Base-by-base conservation (phyloP, 2,329 filamentous ascomycete species). In the Phaeosphaeria sp. region DNA sequence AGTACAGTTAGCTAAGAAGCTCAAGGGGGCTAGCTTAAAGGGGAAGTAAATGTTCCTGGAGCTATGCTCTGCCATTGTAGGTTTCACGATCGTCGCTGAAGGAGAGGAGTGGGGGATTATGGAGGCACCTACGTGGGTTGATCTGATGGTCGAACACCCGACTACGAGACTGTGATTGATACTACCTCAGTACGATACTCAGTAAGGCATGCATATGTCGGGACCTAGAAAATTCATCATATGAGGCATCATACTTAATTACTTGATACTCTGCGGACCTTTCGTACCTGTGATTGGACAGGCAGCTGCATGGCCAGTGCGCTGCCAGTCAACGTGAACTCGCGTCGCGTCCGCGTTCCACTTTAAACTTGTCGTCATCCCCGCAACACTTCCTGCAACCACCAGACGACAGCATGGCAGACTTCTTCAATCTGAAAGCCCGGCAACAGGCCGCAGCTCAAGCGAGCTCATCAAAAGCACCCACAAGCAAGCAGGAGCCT, bases 401-500 rank as follows among this genome's bases (percentile, higher is more conserved):
- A 52, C 53, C 21, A 60, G 50, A 52, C 41, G n/a, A 47, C 46
- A 41, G 20, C 55, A 96, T 97, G 90, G 88, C 92, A 50, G 93
- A 87, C 75, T 99, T 99, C 79, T 99, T 99, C 80, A 94, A 96
- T 77, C 85, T 97, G 71, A 97, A 96, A 80, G 94, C 94, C 53
- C 89, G 94, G 46, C 85, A 87, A 62, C 83, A 83, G 42, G 85
- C 92, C 73, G 90, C 90, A 53, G 90, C 89, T 11, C 89, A 90
- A n/a, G 84, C 83, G 1, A 90, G 87, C 76, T 87, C 89, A 46
- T 84, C 84, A 52, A 96, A 94, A 78, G 78, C 83, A 54, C 84
- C 88, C 64, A 85, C 81, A 30, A 78, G 81, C 57, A 84, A 83
- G 72, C 89, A 86, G 73, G 87, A 90, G 58, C 82, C 82, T 27